Evolutionary conservation across 2,329 filamentous ascomycete genomes (phyloP).

Genomic region (Sclerotinia spermophila): DNA sequence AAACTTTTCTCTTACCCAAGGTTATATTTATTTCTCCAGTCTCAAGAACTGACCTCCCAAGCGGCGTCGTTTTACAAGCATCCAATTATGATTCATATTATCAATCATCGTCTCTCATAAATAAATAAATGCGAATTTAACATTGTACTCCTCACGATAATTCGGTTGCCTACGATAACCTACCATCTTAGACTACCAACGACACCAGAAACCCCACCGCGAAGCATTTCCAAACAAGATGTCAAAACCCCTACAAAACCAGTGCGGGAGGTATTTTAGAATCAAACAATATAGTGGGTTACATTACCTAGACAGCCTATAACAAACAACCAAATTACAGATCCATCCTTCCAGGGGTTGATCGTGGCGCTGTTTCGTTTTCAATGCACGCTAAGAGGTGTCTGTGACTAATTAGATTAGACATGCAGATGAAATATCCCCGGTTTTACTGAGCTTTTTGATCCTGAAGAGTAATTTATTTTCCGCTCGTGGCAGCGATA

Average conservation of each 20-base stretch:
- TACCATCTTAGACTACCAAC: neutral
- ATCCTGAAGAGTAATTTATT: neutral
- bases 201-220: neutral
- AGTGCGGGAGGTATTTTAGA: neutral
- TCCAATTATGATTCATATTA: too few species aligned
- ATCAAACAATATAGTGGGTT: neutral
- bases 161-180: neutral
- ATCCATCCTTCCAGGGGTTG: neutral
- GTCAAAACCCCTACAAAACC: neutral
- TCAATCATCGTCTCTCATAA: neutral
- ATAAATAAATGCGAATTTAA: neutral
- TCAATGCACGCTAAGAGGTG: neutral
- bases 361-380: slow-evolving; percentile 1
- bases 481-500: neutral
- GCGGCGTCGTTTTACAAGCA: too few species aligned
- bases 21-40: neutral
- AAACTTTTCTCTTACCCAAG: neutral
- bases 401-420: neutral
- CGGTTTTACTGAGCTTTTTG: neutral
- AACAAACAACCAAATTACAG: neutral
- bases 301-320: neutral
- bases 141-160: neutral
- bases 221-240: neutral
- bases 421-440: neutral
- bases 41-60: neutral